Evolutionary conservation across 805 yeast genomes (phyloP), one percentile per base, ranked within the genome.

Genomic region (Candida easanensis): DNA sequence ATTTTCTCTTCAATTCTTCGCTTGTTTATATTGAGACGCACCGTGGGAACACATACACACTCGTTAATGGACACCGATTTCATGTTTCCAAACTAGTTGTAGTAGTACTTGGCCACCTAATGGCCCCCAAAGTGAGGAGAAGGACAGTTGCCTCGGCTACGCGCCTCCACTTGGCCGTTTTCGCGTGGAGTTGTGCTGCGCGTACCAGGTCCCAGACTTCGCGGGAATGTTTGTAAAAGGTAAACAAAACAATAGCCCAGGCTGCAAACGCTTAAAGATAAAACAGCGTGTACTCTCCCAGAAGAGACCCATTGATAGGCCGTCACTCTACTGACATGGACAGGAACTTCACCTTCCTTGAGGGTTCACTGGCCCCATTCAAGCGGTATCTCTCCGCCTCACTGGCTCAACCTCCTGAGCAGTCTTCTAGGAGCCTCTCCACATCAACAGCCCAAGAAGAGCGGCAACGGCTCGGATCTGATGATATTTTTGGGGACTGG

Each of bases 401-500:
- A 18, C 17, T 37, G 22, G 21, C 30, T 5, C 25, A 22, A 22
- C 30, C 30, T 26, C 30, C 20, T 21, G n/a, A 6, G 5, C 39
- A 8, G 15, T 18, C 15, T 11, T 4, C 16, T 36, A 20, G 38
- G 20, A 9, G 14, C 39, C 20, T 13, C 28, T 14, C 9, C 30
- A 18, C 18, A 39, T 22, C 14, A 19, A 22, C 25, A n/a, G 35
- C 28, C 6, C 20, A 21, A 4, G 44, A 33, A 5, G 39, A 28
- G 13, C 15, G 36, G 18, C 18, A 21, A 6, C 34, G 35, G 18
- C 33, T 36, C 4, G 26, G 18, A 8, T 6, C 36, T 10, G 46
- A 42, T 11, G 54, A 46, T 18, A 21, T 39, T 30, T 41, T 54
- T 13, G 61, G 51, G 14, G 60, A 57, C 17, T 55, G 60, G 58